Evolutionary conservation across 352 stramenopile genomes (phyloP).

Genomic region (Globisporangium middletonii): DNA sequence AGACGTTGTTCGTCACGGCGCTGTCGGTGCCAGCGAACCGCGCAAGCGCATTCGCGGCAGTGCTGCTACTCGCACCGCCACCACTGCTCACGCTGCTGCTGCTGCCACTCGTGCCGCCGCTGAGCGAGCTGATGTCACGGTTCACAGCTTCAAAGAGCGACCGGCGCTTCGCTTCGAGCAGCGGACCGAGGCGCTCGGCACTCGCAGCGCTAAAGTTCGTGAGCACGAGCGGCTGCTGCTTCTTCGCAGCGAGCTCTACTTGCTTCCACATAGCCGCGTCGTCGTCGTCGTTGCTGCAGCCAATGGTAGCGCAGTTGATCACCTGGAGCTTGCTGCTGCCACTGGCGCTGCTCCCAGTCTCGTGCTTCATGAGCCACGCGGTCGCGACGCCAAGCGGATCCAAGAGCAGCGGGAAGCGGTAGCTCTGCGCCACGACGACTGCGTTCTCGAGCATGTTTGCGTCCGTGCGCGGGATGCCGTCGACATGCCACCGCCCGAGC

Average conservation of each 20-base stretch:
- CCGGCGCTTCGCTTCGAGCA: conserved; percentile 44
- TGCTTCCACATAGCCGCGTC: conserved; percentile 29
- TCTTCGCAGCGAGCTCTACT: conserved; percentile 30
- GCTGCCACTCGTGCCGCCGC: conserved; percentile 8
- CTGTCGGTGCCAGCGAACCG: not conserved
- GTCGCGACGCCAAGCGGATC: conserved; percentile 50
- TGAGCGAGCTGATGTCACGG: conserved; percentile 25
- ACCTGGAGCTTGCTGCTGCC: not conserved
- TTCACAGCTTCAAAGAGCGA: conserved; percentile 42
- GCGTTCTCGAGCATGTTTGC: conserved; percentile 32
- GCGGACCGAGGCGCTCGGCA: conserved; percentile 21
- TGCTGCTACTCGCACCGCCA: not conserved
- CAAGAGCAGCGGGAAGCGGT: conserved; percentile 45
- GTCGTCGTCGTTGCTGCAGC: conserved; percentile 8
- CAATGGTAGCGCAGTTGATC: conserved; percentile 7
- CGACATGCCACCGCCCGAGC: conserved; percentile 38
- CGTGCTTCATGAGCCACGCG: conserved; percentile 43
- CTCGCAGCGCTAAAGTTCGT: conserved; percentile 26
- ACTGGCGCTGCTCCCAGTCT: conserved; percentile 5
- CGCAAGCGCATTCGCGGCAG: not conserved
- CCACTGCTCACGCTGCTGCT: not conserved
- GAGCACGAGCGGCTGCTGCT: conserved; percentile 36
- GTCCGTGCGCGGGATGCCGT: conserved; percentile 33
- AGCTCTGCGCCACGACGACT: conserved; percentile 31
- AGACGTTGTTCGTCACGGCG: not conserved